Conservation (phyloP, 495 filamentous ascomycete genomes). For the Rhizodiscina lignyota region DNA sequence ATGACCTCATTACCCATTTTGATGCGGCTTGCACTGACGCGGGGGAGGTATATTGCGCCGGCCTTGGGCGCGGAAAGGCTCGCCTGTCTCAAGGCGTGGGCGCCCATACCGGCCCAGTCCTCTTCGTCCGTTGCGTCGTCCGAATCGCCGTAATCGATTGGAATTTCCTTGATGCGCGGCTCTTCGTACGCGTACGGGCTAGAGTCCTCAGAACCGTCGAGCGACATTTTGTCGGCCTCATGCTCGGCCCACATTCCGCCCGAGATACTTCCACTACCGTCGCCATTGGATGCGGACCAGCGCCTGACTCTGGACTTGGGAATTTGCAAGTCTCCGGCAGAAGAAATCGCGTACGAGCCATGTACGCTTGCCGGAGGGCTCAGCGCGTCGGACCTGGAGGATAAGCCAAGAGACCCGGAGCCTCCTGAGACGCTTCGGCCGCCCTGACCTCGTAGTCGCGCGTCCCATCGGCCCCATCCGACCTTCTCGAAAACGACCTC, state of each 20-base stretch:
- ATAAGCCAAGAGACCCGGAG: conserved; percentile 1
- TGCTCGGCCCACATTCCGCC: conserved; percentile 54
- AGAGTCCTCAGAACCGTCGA: conserved; percentile 59
- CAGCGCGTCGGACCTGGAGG: not conserved
- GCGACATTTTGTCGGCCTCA: conserved; percentile 92
- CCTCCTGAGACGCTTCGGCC: conserved; percentile 8
- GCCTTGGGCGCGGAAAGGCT: conserved; percentile 17
- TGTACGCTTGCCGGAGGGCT: conserved; percentile 31
- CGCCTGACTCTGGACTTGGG: conserved; percentile 19
- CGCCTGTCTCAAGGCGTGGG: conserved; percentile 44
- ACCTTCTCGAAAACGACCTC: conserved; percentile 90
- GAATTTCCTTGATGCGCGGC: conserved; percentile 22
- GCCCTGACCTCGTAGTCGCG: conserved; percentile 49
- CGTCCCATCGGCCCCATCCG: conserved; percentile 95
- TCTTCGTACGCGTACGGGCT: conserved; percentile 51
- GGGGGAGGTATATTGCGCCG: conserved; percentile 1
- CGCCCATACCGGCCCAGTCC: conserved; percentile 86
- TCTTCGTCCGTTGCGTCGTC: conserved; percentile 92
- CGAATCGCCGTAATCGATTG: conserved; percentile 44
- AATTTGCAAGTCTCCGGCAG: conserved; percentile 46
- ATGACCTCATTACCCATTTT: conserved; percentile 1
- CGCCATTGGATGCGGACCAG: conserved; percentile 21
- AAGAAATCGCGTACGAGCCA: conserved; percentile 27
- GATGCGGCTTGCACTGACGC: conserved; percentile 1
- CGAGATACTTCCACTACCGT: not conserved